Evolutionary conservation across 345 rosid species (phyloP), one percentile per base, ranked within the genome.

Genomic region (Salix koriyanagi): DNA sequence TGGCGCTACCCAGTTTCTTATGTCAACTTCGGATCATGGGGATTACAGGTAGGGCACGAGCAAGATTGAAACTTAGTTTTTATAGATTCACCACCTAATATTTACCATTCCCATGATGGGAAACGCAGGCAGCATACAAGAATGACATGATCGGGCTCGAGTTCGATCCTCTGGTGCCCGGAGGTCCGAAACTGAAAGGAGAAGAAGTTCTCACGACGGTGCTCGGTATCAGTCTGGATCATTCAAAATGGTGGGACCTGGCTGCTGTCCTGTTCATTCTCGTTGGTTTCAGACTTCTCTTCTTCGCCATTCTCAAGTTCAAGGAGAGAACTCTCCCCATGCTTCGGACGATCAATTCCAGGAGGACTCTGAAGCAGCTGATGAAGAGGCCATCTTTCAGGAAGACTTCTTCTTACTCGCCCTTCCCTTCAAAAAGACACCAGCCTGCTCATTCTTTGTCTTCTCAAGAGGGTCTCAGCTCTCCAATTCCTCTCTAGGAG

Each of bases 161-260:
- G 81, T 95, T 95, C 68, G 96, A 95, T 32, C 85, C 96, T 7
- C 26, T 89, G 10, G 75, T 87, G n/a, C 92, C 96, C 0, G 90
- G 91, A 3, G 88, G 66, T 15, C 89, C 90, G 4, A 95, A 85
- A 71, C 78, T 91, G 83, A 85, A 84, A 72, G 94, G 99, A 2
- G 89, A 91, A 54, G 83, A 73, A 50, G 80, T 93, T 60, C 86
- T 93, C 76, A 80, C 36, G 66, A 81, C 64, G 21, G 73, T 87
- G 23, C 88, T 95, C 61, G 90, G 92, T 28, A 85, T 91, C 0
- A 25, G 76, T 15, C 69, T 88, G 9, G 68, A 84, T 13, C 83
- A 86, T 70, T 91, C 97, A 7, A 95, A 95, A 75, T 93, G 99
- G 99, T 93, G 90, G 94, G 99, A 95, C 83, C 82, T 93, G 41